Base-by-base conservation (phyloP, 2,329 filamentous ascomycete species). In the Monosporascus sp. region DNA sequence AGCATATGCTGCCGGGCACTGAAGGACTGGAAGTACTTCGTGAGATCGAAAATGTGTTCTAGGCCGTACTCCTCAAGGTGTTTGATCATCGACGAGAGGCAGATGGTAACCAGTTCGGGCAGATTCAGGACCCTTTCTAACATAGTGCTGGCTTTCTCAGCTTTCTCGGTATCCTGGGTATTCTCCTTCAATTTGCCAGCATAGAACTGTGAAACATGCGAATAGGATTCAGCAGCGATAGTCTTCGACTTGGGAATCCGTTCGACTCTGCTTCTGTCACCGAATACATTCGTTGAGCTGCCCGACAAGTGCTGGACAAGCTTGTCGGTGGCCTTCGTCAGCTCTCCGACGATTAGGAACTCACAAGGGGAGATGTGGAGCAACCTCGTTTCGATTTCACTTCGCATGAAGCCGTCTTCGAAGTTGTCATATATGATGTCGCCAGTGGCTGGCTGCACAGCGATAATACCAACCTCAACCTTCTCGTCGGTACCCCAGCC, bases 401-500 rank as follows among this genome's bases (percentile, higher is more conserved):
- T 91, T 48, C 94, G 81, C 93, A 99, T 96, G 72, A 97, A 97
- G 2, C 93, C 91, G 65, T 99, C 94, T 62, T 97, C 91, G 63
- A 99, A 99, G 55, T 87, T 86, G 65, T 99, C 94, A 64, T 97
- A 95, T 52, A 97, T 88, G 62, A 99, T 91, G 68, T 97, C 93
- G 52, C 94, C 94, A 0, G 94, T 99, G 1, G 91, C 89, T 8
- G 94, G 94, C 64, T 99, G 94, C 5, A 99, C 94, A 26, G 94
- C 94, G 22, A 99, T 79, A 54, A 99, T 84, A 1, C 94, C 94
- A 24, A 97, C 86, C 52, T 94, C 84, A 1, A 97, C 93, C 65
- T 89, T 96, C 68, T 99, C 94, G 65, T 97, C 93, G 0, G 90
- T 92, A 2, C 91, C 91, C 71, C 79, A 86, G 61, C 81, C 80